phyloP scores from a whole-genome alignment of 495 filamentous ascomycete genomes.

The Zalerion maritima region DNA sequence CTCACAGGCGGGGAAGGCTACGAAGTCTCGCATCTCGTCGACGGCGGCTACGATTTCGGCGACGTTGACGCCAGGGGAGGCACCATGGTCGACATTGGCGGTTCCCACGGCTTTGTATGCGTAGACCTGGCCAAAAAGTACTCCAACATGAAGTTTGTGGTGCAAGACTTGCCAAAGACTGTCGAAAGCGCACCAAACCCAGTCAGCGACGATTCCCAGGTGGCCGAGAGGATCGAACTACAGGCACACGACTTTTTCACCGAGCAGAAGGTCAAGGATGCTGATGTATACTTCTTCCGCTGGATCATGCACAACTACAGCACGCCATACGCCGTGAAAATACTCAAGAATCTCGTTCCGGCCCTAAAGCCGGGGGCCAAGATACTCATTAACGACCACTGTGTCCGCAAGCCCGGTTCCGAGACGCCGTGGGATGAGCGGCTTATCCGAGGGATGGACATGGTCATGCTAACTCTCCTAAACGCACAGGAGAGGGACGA shows the following conservation, averaged over 20 bases:
- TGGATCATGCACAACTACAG: slow-evolving; percentile 47
- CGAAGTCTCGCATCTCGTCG: slow-evolving; percentile 27
- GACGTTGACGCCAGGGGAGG: slow-evolving; percentile 23
- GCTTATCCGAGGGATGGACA: slow-evolving; percentile 38
- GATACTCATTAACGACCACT: slow-evolving; percentile 38
- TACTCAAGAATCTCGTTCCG: slow-evolving; percentile 37
- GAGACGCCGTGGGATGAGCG: slow-evolving; percentile 35
- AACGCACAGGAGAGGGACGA: slow-evolving; percentile 40
- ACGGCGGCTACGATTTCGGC: slow-evolving; percentile 29
- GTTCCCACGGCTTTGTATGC: slow-evolving; percentile 38
- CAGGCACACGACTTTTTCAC: slow-evolving; percentile 40
- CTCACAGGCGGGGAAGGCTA: slow-evolving; percentile 36
- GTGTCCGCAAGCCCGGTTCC: slow-evolving; percentile 27
- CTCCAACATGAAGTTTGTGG: slow-evolving; percentile 34
- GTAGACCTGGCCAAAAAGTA: slow-evolving; percentile 32
- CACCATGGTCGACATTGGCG: slow-evolving; percentile 41
- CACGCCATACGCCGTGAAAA: slow-evolving; percentile 39
- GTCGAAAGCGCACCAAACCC: slow-evolving; percentile 28
- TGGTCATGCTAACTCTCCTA: slow-evolving; percentile 38
- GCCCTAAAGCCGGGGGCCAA: slow-evolving; percentile 39
- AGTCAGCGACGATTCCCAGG: slow-evolving; percentile 20
- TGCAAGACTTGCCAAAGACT: slow-evolving; percentile 40
- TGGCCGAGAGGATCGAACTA: slow-evolving; percentile 28
- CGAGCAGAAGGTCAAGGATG: slow-evolving; percentile 35
- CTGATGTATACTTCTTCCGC: slow-evolving; percentile 42